Base-by-base conservation (phyloP, 2,329 filamentous ascomycete genomes). In the Podosphaera xanthii region DNA sequence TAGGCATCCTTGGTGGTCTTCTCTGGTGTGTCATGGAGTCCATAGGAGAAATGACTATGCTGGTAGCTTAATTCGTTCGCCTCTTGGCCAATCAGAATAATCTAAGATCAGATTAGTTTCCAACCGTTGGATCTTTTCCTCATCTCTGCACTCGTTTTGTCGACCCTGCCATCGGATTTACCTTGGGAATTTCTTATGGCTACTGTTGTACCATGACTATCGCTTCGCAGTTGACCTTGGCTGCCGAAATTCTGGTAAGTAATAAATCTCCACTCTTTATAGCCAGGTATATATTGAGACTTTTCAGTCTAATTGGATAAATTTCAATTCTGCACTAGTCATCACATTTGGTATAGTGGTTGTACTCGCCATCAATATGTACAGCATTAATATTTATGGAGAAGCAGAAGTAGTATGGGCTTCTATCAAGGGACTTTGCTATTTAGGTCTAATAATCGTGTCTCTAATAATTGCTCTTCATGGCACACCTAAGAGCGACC, bases 391-490 rank as follows among this genome's bases (percentile, higher is more conserved):
- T 60, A 79, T 75, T 69, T 81, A 80, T 62, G 78, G 78, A 48
- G 77, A 80, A 66, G 74, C 78, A 2, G 81, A 84, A 65, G 84
- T 84, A 64, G 78, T 79, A 72, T 76, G 78, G 56, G 76, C 80
- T 4, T 66, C 76, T 6, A 72, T 76, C 60, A 80, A 81, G 65
- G 73, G 81, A 22, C 64, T 81, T 14, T 71, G 79, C 46, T 80
- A 80, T 61, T 70, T 88, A 42, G 84, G 80, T 0, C 75, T 91
- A 57, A 77, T 90, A 64, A 65, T 81, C 62, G 90, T 87, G 72
- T 91, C 87, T 1, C 87, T 94, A 66, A 76, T 94, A 63, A 80
- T 82, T 63, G 91, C 92, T 83, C 72, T 92, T 0, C 88, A 87
- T 6, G 88, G 85, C 2, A 92, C 91, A 64, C 88, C 88, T 0